Evolutionary conservation across 1,139 yeast species (phyloP).

Genomic region (Blastobotrys ciferrii): DNA sequence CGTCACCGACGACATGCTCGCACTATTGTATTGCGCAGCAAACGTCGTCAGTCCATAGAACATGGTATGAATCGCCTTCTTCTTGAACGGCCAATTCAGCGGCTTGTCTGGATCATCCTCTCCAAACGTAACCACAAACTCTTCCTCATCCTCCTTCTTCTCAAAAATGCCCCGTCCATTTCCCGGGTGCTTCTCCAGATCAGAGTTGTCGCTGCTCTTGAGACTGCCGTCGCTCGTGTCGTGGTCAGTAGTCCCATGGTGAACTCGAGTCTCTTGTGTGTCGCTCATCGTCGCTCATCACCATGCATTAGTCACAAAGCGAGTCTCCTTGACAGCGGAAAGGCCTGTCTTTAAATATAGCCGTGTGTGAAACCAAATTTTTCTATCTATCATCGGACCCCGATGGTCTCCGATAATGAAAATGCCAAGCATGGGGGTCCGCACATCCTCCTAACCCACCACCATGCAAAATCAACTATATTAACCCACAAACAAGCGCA

Average conservation of each 20-base stretch:
- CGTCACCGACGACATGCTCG: conserved; percentile 45
- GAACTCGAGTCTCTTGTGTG: background rate
- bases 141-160: conserved; percentile 13
- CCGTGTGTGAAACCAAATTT: too few relatives aligned
- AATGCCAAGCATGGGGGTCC: background rate
- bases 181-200: conserved; percentile 1
- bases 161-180: conserved; percentile 7
- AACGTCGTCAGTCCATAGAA: conserved; percentile 44
- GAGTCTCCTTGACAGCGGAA: too few relatives aligned
- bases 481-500: too few relatives aligned
- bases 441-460: too few relatives aligned
- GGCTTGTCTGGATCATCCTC: conserved; percentile 32
- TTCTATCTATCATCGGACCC: too few relatives aligned
- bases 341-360: background rate
- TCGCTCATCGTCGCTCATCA: background rate
- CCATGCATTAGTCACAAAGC: too few relatives aligned
- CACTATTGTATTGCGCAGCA: conserved; percentile 46
- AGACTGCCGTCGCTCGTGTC: background rate
- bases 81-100: conserved; percentile 39
- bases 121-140: conserved; percentile 16
- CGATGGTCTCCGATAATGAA: background rate
- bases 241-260: background rate
- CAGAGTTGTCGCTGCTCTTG: background rate
- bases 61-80: conserved; percentile 42
- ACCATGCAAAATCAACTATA: too few relatives aligned